Base-by-base conservation (phyloP, 139 green algal species). In the Micromonas pusilla region DNA sequence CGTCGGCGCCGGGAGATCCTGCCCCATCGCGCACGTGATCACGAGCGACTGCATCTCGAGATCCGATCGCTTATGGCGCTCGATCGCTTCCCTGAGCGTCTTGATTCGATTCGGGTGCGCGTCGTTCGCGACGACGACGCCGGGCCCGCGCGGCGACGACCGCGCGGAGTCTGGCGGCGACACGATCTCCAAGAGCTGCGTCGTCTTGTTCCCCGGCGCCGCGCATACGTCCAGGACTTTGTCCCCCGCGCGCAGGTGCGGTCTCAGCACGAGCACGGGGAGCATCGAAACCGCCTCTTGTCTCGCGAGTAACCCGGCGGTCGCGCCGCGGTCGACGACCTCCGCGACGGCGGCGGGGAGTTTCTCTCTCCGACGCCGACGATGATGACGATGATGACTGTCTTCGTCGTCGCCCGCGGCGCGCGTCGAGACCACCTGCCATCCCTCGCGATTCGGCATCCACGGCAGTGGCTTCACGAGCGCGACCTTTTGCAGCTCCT, bases 251-350 rank as follows among this genome's bases (percentile, higher is more conserved):
- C 13, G 4, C 65, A 26, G 65, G 38, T 72, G 26, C 26, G 33
- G 30, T 16, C n/a, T 93, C 76, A 97, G 83, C 72, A 97, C 91
- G 34, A 97, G 84, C 0, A 92, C 92, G 6, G 93, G 93, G 67
- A 97, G 87, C 93, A 97, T 97, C 52, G 90, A 96, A 74, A 97
- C 93, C 3, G 91, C 92, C 83, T 97, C 93, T 86, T 97, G 93
- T 6, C 93, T 83, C 16, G 89, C 94, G 86, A 97, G 26, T 5
- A 38, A 45, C 65, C 65, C 65, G 21, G 23, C 13, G 13, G n/a
- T 23, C 65, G 65, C 38, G 26, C 26, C 65, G 2, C 3, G 4
- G 26, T 72, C 65, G 2, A 72, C 21, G 3, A 72, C 65, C 20
- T 72, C 65, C 33, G 13, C 21, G 2, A 39, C 65, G 3, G 26